Evolutionary conservation across 257 asterid species (phyloP).

Genomic region (Solanum appendiculatum): DNA sequence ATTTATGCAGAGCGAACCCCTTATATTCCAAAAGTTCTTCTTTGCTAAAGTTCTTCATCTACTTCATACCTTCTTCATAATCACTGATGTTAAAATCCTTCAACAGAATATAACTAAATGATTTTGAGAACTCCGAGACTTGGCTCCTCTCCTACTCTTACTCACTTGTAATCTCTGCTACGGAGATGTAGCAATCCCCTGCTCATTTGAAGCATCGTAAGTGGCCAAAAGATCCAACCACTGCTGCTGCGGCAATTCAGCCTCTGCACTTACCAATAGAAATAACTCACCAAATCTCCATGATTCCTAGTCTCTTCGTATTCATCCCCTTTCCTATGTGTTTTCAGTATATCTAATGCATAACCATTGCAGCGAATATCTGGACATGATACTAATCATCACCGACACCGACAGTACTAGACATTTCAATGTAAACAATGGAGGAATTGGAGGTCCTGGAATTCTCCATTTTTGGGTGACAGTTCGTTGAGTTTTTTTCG

Average conservation of each 20-base stretch:
- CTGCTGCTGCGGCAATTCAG: not conserved
- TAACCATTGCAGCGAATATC: not conserved
- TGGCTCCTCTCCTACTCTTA: not conserved
- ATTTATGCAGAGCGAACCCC: not conserved
- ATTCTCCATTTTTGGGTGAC: not conserved
- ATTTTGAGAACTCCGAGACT: not conserved
- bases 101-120: not conserved
- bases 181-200: slow-evolving; percentile 25
- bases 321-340: slow-evolving; percentile 1
- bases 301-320: slow-evolving; percentile 14
- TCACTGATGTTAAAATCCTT: slow-evolving; percentile 20
- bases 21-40: not conserved
- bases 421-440: slow-evolving; percentile 47
- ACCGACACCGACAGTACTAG: slow-evolving; percentile 64
- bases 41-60: slow-evolving; percentile 16
- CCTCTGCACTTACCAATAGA: slow-evolving; percentile 23
- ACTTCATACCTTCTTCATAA: slow-evolving; percentile 67
- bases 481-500: slow-evolving; percentile 13
- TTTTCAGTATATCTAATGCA: slow-evolving; percentile 46
- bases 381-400: slow-evolving; percentile 42
- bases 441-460: slow-evolving; percentile 81
- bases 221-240: slow-evolving; percentile 40
- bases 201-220: slow-evolving; percentile 25
- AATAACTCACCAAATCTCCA: slow-evolving; percentile 30
- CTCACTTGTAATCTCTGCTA: slow-evolving; percentile 34